Evolutionary conservation across 306 rosid genomes (phyloP).

Genomic region (Luffa acutangula): DNA sequence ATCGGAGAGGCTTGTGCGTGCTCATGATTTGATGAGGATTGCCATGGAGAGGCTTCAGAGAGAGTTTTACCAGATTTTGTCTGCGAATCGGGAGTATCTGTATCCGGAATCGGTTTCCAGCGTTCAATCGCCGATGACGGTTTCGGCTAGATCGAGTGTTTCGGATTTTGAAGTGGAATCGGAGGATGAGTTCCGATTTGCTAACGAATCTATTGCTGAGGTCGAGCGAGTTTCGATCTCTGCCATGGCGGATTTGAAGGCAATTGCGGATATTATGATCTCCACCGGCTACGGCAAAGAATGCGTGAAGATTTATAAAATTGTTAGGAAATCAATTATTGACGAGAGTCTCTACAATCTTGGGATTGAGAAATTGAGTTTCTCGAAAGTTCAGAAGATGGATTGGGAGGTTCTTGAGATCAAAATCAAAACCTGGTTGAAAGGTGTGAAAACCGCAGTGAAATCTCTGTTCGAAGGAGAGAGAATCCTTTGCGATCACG

Average conservation of each 20-base stretch:
- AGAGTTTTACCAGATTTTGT: slow-evolving; percentile 34
- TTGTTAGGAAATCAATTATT: slow-evolving; percentile 36
- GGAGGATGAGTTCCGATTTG: slow-evolving; percentile 17
- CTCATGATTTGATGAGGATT: slow-evolving; percentile 32
- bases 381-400: slow-evolving; percentile 44
- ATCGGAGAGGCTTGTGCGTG: slow-evolving; percentile 25
- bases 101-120: slow-evolving; percentile 27
- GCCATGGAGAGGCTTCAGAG: slow-evolving; percentile 39
- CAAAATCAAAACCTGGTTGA: slow-evolving; percentile 41
- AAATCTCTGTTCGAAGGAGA: slow-evolving; percentile 34
- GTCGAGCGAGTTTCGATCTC: slow-evolving; percentile 25
- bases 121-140: slow-evolving; percentile 13
- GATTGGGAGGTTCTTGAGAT: slow-evolving; percentile 41
- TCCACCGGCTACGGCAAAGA: slow-evolving; percentile 42
- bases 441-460: slow-evolving; percentile 26
- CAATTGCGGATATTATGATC: slow-evolving; percentile 47
- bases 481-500: slow-evolving; percentile 33
- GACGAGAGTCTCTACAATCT: slow-evolving; percentile 40
- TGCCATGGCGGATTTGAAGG: slow-evolving; percentile 36
- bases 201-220: slow-evolving; percentile 12
- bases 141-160: slow-evolving; percentile 16
- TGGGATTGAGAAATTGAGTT: slow-evolving; percentile 33
- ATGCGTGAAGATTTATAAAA: slow-evolving; percentile 31
- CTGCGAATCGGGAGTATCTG: slow-evolving; percentile 24
- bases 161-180: slow-evolving; percentile 36